Base-by-base conservation (phyloP, 495 filamentous ascomycete species). In the Parathielavia appendiculata region DNA sequence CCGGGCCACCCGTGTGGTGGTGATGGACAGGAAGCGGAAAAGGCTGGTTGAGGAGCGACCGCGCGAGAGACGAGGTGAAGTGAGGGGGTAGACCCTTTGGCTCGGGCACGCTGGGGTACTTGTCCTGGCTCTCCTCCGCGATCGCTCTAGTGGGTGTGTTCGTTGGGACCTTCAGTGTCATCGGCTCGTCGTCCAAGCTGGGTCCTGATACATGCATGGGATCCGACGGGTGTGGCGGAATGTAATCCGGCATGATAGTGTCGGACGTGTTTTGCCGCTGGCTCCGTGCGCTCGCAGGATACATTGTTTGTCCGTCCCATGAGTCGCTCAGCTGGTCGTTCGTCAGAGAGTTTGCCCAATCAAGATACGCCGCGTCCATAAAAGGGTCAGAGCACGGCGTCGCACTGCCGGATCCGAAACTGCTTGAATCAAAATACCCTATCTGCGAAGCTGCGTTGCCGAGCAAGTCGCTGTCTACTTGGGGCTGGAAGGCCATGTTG, bases 11-110 rank as follows among this genome's bases (percentile, higher is more conserved):
- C 43, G 69, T 59, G 22, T 47, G 60, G 32, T 69, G 64, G 16
- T 61, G 52, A 11, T 65, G 65, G 14, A 71, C 58, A 1, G 73
- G 69, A 17, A 73, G 60, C 1, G 73, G 69, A 16, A 71, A 60
- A 8, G 76, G 73, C 51, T 78, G 76, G 58, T 75, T 76, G 32
- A 78, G 57, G 17, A 78, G 66, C 17, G 76, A 75, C 38, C 76
- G 66, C 0, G 73, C 70, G 16, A 78, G 68, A 45, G 71, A 70
- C 4, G 71, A 67, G 16, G 71, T 68, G n/a, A 75, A 60, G 39
- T 73, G 69, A 5, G 67, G 49, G 0, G 71, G 67, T 16, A 77
- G 44, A 4, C 32, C 20, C 11, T 44, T 5, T 17, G 55, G 56
- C 3, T 62, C 56, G 13, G 43, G 14, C 35, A 63, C 41, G 4